A percentile compares a stretch with the other conserved stretches of the same genome.
phyloP scores from a whole-genome alignment of 352 stramenopile species.

The Thraustotheca clavata region DNA sequence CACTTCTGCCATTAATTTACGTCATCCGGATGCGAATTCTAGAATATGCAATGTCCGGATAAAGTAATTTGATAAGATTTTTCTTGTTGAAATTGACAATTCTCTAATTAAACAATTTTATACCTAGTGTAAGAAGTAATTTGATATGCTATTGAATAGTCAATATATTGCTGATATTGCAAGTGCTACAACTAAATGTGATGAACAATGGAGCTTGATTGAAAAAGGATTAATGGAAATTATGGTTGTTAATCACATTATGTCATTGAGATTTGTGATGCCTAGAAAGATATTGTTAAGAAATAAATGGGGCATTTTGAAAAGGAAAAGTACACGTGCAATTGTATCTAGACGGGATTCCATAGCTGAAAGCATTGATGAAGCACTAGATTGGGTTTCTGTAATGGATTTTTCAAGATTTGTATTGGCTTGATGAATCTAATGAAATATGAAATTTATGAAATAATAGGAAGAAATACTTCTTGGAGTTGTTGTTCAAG shows the following conservation, averaged over 20 bases:
- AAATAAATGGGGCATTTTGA: too few species aligned
- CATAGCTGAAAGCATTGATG: background rate
- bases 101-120: too few species aligned
- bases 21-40: conserved; percentile 2
- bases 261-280: background rate
- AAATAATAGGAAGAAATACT: conserved; percentile 1
- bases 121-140: too few species aligned
- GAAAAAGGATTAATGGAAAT: background rate
- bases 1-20: too few species aligned
- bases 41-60: conserved; percentile 18
- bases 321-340: background rate
- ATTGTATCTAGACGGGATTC: background rate
- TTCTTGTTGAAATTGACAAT: too few species aligned
- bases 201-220: too few species aligned
- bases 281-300: background rate
- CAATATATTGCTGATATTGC: too few species aligned
- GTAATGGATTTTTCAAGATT: background rate
- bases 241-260: background rate
- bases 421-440: conserved; percentile 8
- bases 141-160: too few species aligned
- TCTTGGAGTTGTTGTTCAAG: conserved; percentile 8
- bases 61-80: too few species aligned
- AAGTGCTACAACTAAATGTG: too few species aligned
- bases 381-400: background rate
- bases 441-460: background rate